Evolutionary conservation across 495 filamentous ascomycete genomes (phyloP), one percentile per base, ranked within the genome.

Genomic region (Acidiella bohemica): DNA sequence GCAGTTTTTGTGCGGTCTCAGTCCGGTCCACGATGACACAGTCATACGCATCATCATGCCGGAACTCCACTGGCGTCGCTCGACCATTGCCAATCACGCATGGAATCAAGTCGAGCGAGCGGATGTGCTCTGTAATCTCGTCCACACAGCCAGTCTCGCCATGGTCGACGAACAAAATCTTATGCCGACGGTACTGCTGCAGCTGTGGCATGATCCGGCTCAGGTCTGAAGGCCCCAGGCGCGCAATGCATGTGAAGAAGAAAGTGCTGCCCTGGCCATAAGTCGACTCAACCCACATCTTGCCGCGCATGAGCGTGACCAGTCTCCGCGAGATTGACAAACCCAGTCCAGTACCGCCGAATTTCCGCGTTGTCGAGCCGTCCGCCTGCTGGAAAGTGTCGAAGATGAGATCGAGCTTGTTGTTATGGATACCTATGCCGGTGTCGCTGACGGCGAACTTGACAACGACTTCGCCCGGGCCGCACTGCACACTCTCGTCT

Each of bases 361-460:
- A 99, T 51, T 92, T 84, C 26, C 90, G 72, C 8, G 90, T 99
- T 53, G 92, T 99, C 7, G 88, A 95, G 23, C 90, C 90, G 63
- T 99, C 90, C 8, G 90, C 90, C 64, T 99, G 90, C 54, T 94
- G 92, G 76, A 99, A 99, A 11, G 90, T 99, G 60, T 96, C 90
- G 57, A 99, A 99, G 59, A 99, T 99, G 42, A 96, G 64, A 58
- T 95, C 86, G 19, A 96, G 74, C 64, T 99, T 99, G 56, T 96
- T 90, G 35, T 78, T 70, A 55, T 88, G 84, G 46, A 99, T 96
- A 51, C 90, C 90, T 55, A 99, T 99, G 37, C 90, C 90, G 18
- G 92, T 99, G 56, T 99, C 90, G 2, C 84, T 82, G 26, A 99
- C 90, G 13, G 87, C 81, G 61, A 99, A 96, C 58, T 96, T 84